A percentile compares a stretch with the other conserved stretches of the same genome.
phyloP scores from a whole-genome alignment of 352 stramenopile genomes.

The Pythium scleroteichum region DNA sequence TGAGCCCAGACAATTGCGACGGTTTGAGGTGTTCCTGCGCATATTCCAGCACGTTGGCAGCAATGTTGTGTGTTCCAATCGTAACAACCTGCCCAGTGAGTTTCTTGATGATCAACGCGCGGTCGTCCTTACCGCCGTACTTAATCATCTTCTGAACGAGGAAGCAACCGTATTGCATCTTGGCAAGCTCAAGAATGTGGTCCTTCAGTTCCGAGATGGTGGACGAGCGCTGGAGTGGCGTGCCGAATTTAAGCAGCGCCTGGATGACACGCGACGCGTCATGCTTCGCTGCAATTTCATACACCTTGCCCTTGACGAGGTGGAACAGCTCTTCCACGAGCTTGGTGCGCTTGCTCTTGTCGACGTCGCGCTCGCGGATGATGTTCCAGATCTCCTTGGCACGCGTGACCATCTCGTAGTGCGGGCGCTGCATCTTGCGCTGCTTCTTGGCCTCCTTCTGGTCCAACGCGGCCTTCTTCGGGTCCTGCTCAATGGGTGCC shows the following conservation, averaged over 20 bases:
- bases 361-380: constrained; percentile 85
- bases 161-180: constrained; percentile 97
- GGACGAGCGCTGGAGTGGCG: constrained; percentile 80
- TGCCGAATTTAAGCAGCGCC: constrained; percentile 94
- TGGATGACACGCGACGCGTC: constrained; percentile 96
- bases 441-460: constrained; percentile 92
- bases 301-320: constrained; percentile 93
- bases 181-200: constrained; percentile 92
- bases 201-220: constrained; percentile 91
- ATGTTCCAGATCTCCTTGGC: constrained; percentile 97
- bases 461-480: constrained; percentile 85
- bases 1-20: constrained; percentile 83
- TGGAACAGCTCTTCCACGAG: constrained; percentile 91
- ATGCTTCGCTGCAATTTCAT: constrained; percentile 95
- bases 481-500: constrained; percentile 49
- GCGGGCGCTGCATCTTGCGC: constrained; percentile 92
- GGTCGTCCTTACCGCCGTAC: constrained; percentile 88
- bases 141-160: constrained; percentile 97
- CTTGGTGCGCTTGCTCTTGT: constrained; percentile 78
- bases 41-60: constrained; percentile 92
- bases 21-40: constrained; percentile 84
- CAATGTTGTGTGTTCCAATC: constrained; percentile 94
- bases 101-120: constrained; percentile 84
- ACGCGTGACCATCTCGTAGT: constrained; percentile 92
- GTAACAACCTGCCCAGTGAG: constrained; percentile 93